phyloP scores from a whole-genome alignment of 768 basidiomycete genomes.

The Russula sp. region DNA sequence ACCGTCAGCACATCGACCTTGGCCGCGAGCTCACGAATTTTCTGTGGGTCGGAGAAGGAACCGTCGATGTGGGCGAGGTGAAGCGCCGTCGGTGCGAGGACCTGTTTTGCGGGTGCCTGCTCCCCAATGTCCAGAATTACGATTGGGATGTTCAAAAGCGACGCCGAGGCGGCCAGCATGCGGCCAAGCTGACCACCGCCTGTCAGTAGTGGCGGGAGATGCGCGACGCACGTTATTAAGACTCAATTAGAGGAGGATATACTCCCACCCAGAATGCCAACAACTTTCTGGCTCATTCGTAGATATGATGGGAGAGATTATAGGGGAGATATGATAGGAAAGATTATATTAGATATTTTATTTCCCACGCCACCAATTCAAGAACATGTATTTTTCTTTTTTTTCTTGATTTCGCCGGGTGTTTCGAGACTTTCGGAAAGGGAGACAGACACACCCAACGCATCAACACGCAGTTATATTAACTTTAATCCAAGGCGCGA shows the following conservation, averaged over 20 bases:
- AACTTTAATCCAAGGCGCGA: no score
- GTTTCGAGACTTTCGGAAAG: no score
- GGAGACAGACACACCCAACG: no score
- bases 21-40: slow-evolving; percentile 71
- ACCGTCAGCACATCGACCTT: slow-evolving; percentile 86
- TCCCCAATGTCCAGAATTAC: slow-evolving; percentile 79
- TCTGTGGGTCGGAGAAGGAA: slow-evolving; percentile 71
- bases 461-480: no score
- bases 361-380: no score
- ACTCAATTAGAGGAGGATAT: not conserved
- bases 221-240: not conserved
- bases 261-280: slow-evolving; percentile 36
- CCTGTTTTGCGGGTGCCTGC: slow-evolving; percentile 84
- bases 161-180: slow-evolving; percentile 89
- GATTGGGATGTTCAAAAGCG: slow-evolving; percentile 76
- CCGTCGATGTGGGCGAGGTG: slow-evolving; percentile 70
- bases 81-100: slow-evolving; percentile 49
- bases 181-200: slow-evolving; percentile 97
- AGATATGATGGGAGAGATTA: not conserved
- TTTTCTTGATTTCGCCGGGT: no score
- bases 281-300: slow-evolving; percentile 26
- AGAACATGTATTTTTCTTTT: no score
- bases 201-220: slow-evolving; percentile 25
- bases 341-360: no score
- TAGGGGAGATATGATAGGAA: not conserved